These are phyloP conservation scores for Bocquillonia castaneifolia DNA, from an alignment of 441 rosid species.

Conservation along the genomic window DNA sequence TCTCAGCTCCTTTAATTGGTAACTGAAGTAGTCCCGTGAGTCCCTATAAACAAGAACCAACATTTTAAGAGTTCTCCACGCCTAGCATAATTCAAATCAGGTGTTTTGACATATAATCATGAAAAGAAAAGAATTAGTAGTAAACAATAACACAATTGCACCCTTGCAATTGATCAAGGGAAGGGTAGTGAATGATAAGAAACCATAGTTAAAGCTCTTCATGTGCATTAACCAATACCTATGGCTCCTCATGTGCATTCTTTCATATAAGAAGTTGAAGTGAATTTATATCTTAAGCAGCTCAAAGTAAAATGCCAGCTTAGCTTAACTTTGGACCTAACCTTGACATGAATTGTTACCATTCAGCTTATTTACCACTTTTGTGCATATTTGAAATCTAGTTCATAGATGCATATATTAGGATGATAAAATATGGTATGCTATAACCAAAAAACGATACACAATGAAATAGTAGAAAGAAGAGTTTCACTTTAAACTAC, in stretches of 20 bases:
- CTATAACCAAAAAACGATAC: background rate
- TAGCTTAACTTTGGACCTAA: background rate
- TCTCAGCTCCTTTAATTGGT: constrained; percentile 88
- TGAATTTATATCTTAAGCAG: no score
- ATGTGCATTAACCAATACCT: background rate
- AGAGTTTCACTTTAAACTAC: constrained; percentile 9
- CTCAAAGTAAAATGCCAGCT: background rate
- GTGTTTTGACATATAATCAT: background rate
- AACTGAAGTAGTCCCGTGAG: constrained; percentile 93
- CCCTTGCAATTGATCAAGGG: background rate
- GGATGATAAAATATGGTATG: background rate
- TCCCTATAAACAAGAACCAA: constrained; percentile 51
- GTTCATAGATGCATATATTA: background rate
- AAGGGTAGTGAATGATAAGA: background rate
- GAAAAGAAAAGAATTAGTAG: background rate
- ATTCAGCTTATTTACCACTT: background rate
- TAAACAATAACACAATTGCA: background rate
- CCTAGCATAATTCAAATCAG: background rate
- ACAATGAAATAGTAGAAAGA: background rate
- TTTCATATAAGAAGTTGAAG: no score
- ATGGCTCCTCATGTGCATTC: no score
- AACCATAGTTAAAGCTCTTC: background rate
- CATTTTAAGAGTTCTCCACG: background rate
- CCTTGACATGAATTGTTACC: background rate
- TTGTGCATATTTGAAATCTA: background rate